Percentiles rank a stretch among this genome's conserved stretches.
These are phyloP conservation scores for Daldinia childiae DNA, from an alignment of 495 filamentous ascomycete genomes.

Conservation along the genomic window DNA sequence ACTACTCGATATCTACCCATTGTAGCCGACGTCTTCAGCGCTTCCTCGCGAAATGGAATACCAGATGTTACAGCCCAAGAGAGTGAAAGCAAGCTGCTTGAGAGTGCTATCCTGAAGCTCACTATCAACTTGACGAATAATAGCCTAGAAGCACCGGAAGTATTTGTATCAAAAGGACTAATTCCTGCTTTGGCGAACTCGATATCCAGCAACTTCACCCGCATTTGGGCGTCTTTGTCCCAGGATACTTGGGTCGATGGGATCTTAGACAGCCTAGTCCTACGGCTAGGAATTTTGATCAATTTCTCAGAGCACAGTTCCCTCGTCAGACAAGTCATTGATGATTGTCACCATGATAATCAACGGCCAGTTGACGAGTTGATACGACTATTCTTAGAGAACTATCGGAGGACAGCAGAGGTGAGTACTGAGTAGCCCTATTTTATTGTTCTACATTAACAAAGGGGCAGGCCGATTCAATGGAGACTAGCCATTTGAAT, in stretches of 20 bases:
- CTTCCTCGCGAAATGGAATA: constrained; percentile 29
- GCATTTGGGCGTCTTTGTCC: constrained; percentile 56
- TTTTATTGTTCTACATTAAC: constrained; percentile 26
- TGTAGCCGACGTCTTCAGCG: constrained; percentile 51
- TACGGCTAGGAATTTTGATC: constrained; percentile 84
- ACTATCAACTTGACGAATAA: constrained; percentile 90
- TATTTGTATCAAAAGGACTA: constrained; percentile 68
- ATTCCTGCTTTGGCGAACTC: constrained; percentile 63
- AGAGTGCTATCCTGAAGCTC: constrained; percentile 68
- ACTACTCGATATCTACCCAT: constrained; percentile 52
- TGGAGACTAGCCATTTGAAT: constrained; percentile 83
- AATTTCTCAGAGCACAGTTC: constrained; percentile 80
- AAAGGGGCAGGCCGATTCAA: constrained; percentile 74
- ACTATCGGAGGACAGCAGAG: constrained; percentile 59
- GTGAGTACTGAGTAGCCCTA: constrained; percentile 48
- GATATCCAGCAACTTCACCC: constrained; percentile 50
- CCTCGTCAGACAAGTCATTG: constrained; percentile 47
- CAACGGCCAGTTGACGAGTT: constrained; percentile 56
- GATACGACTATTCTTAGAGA: constrained; percentile 62
- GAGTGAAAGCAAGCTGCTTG: constrained; percentile 47
- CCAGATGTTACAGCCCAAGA: constrained; percentile 40
- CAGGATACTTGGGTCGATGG: constrained; percentile 50
- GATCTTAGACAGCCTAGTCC: constrained; percentile 74
- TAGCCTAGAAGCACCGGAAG: constrained; percentile 69
- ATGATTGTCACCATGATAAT: constrained; percentile 40